These are phyloP conservation scores for Rhodotorula glutinis DNA, from an alignment of 1,284 basidiomycete species.

Conservation along the genomic window DNA sequence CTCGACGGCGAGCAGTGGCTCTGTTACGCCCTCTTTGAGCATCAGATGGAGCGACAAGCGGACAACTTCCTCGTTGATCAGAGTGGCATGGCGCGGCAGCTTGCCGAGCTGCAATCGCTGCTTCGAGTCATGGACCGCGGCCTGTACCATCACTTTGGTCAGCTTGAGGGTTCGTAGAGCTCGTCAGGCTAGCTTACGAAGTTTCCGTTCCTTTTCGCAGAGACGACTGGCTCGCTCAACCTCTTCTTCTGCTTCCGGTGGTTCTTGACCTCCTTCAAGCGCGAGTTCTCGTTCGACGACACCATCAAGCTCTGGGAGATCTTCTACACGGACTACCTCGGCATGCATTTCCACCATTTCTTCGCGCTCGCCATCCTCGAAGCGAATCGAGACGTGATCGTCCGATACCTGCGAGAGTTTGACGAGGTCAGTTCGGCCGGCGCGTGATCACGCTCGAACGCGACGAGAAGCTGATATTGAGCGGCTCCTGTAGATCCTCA, in stretches of 20 bases:
- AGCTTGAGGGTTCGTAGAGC: slow-evolving; percentile 37
- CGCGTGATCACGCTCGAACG: neutral
- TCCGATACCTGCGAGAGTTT: slow-evolving; percentile 83
- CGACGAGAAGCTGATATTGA: neutral
- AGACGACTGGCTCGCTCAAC: slow-evolving; percentile 85
- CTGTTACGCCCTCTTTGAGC: slow-evolving; percentile 94
- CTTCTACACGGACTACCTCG: slow-evolving; percentile 90
- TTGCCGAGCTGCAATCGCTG: slow-evolving; percentile 82
- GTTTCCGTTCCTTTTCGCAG: slow-evolving; percentile 55
- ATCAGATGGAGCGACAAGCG: slow-evolving; percentile 93
- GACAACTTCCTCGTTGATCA: slow-evolving; percentile 95
- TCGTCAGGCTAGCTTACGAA: too few relatives aligned
- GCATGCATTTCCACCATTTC: slow-evolving; percentile 84
- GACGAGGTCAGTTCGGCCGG: slow-evolving; percentile 45
- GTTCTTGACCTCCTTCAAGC: slow-evolving; percentile 72
- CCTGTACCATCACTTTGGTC: slow-evolving; percentile 79
- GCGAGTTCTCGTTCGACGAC: slow-evolving; percentile 88
- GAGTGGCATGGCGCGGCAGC: slow-evolving; percentile 92
- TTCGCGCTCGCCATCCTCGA: slow-evolving; percentile 90
- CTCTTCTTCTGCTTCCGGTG: slow-evolving; percentile 80
- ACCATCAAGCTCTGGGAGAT: slow-evolving; percentile 89
- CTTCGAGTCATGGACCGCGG: slow-evolving; percentile 92
- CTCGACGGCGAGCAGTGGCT: slow-evolving; percentile 81
- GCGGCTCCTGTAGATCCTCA: slow-evolving; percentile 62
- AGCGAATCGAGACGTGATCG: slow-evolving; percentile 85